Percentiles rank a stretch among this genome's conserved stretches.
Conservation (phyloP, 345 rosid genomes). For the Sapria himalayana region DNA sequence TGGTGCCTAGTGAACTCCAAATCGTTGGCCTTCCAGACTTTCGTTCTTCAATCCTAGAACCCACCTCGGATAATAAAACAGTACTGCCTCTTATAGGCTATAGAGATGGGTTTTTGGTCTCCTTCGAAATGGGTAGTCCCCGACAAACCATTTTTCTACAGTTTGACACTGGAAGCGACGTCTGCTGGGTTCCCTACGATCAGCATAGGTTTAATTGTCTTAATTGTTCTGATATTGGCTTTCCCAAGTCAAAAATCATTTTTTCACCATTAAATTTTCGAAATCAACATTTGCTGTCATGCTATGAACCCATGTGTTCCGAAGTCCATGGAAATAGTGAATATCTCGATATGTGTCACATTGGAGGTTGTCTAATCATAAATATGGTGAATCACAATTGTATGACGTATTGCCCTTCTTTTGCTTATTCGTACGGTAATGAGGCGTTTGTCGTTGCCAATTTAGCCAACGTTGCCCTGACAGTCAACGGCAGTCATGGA, state of each 20-base stretch:
- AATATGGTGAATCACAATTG: conserved; percentile 35
- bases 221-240: conserved; percentile 43
- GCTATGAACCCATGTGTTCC: conserved; percentile 33
- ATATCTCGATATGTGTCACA: conserved; percentile 41
- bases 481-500: conserved; percentile 22
- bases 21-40: too few species aligned
- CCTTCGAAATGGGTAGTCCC: conserved; percentile 58
- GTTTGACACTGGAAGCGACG: conserved; percentile 85
- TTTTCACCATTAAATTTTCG: conserved; percentile 56
- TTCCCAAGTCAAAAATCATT: conserved; percentile 12
- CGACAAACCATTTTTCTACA: conserved; percentile 49
- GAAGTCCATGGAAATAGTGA: conserved; percentile 61
- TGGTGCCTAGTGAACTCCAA: too few species aligned
- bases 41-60: too few species aligned
- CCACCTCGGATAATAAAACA: too few species aligned
- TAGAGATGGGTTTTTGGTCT: conserved; percentile 59
- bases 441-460: conserved; percentile 40
- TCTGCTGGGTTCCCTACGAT: conserved; percentile 86
- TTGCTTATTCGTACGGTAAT: conserved; percentile 70
- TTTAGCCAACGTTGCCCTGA: conserved; percentile 44
- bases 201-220: conserved; percentile 51
- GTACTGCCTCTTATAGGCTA: too few species aligned
- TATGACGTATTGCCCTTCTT: conserved; percentile 61
- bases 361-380: conserved; percentile 50
- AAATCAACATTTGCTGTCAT: conserved; percentile 31